phyloP scores from a whole-genome alignment of 2,329 filamentous ascomycete species.

The Helicocarpus griseus region DNA sequence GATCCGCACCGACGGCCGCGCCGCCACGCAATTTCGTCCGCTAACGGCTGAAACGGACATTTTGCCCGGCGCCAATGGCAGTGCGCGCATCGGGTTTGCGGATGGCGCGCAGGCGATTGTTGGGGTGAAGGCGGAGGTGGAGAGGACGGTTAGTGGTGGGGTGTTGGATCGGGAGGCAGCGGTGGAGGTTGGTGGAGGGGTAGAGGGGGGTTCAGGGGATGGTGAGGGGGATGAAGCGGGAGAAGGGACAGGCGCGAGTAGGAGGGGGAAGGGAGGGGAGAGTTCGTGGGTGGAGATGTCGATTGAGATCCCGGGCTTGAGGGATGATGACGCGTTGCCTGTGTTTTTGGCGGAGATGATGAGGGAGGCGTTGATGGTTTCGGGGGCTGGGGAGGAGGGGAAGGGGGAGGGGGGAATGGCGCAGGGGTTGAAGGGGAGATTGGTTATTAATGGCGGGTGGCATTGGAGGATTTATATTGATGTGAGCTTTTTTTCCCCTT shows the following conservation, averaged over 20 bases:
- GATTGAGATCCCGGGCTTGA: constrained; percentile 81
- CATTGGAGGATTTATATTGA: constrained; percentile 97
- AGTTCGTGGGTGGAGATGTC: constrained; percentile 79
- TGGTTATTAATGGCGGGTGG: constrained; percentile 84
- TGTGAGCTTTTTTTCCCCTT: constrained; percentile 43
- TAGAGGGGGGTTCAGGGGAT: constrained; percentile 16
- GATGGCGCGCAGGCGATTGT: constrained; percentile 95
- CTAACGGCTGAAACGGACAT: constrained; percentile 84
- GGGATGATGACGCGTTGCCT: constrained; percentile 84
- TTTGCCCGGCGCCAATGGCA: constrained; percentile 81
- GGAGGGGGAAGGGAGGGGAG: constrained; percentile 30
- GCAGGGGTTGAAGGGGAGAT: constrained; percentile 55
- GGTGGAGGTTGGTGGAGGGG: constrained; percentile 27
- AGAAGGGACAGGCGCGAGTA: constrained; percentile 12
- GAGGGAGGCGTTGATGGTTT: constrained; percentile 66
- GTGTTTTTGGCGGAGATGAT: constrained; percentile 84
- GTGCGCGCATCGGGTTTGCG: constrained; percentile 83
- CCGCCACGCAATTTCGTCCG: constrained; percentile 78
- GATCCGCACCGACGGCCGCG: constrained; percentile 79
- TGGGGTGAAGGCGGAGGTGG: constrained; percentile 89
- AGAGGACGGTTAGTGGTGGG: constrained; percentile 47
- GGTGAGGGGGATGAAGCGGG: constrained; percentile 16
- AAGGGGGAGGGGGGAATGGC: constrained; percentile 65
- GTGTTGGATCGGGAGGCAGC: constrained; percentile 30
- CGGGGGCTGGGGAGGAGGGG: constrained; percentile 63